Base-by-base conservation (phyloP, 805 yeast species). In the Saccharomycopsis amapae region DNA sequence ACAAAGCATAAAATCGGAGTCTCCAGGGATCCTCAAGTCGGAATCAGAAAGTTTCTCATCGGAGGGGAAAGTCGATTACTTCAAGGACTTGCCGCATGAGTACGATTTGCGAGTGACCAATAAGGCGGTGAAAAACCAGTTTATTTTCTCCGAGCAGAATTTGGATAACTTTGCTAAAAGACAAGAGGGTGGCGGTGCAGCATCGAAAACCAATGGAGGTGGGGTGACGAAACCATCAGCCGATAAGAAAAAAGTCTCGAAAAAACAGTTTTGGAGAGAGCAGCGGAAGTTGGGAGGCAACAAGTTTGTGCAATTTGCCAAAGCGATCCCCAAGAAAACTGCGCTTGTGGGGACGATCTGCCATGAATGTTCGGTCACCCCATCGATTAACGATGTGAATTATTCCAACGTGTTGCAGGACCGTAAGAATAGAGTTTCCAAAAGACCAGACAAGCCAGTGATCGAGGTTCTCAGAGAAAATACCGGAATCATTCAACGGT, bases 321-420 rank as follows among this genome's bases (percentile, higher is more conserved):
- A 81, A 62, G 85, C 95, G 1, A 85, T 87, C 46, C 95, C 96
- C 0, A 88, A 79, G 59, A 85, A 85, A 56, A 89, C 98, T 0
- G 75, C 88, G 2, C 64, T 93, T 30, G 74, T 78, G 10, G 98
- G 98, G 32, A 85, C 88, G 31, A 81, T 90, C 24, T 84, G 81
- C 46, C 97, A 93, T 61, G 98, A 93, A 60, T 89, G 97, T 62
- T 85, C 83, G 56, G 80, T 86, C 18, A 76, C 83, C 42, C 97
- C 97, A 10, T 76, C 87, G 3, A 75, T 78, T 56, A 66, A 69
- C 37, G 95, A 87, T 58, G 72, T 76, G 24, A 81, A 82, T 59
- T 87, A 88, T 61, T 63, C 68, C 40, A 72, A 81, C 62, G 77
- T 81, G 57, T 72, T 78, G 54, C 70, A 76, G 58, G 68, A 72